Base-by-base conservation (phyloP, 2,329 filamentous ascomycete species). In the Microdochium paspali region DNA sequence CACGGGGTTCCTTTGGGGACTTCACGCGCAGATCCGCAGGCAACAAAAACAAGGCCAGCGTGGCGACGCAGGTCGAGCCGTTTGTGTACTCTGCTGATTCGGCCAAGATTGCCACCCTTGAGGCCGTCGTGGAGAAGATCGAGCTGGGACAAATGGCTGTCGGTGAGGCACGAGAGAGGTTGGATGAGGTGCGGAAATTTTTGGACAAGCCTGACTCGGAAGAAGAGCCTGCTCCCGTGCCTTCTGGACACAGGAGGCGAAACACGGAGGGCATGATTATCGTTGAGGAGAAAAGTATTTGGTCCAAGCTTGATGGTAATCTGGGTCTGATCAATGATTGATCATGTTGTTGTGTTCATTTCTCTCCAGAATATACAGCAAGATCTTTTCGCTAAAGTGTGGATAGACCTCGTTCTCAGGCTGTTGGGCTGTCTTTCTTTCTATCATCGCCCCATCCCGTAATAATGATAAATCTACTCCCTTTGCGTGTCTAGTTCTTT, bases 1-100 rank as follows among this genome's bases (percentile, higher is more conserved):
- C 23, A 5, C 7, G 39, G 23, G 7, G 42, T 10, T 68, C 68
- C 39, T 67, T 76, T 45, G 67, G 65, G n/a, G 66, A 71, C n/a
- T 68, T 67, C 5, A 61, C 72, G 24, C 61, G 6, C 61, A 58
- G 24, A 56, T 64, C 4, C 60, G 60, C 3, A 55, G 56, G n/a
- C 56, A 64, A 1, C 66, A 69, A 45, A 61, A 62, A 21, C 59
- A 66, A 15, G 66, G 69, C 40, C 60, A 55, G 51, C 24, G 48
- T 72, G 3, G 64, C 68, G 20, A 62, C 58, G 26, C 68, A 69
- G 40, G 67, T 79, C 44, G 70, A 72, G 51, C 73, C 74, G 10
- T 85, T 81, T 80, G 71, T 79, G 9, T 72, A 70, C 54, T 79
- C 81, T 1, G 74, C 79, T 1, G 75, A 83, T 48, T 70, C 77